phyloP scores from a whole-genome alignment of 1,284 basidiomycete species.

The Papiliotrema laurentii region DNA sequence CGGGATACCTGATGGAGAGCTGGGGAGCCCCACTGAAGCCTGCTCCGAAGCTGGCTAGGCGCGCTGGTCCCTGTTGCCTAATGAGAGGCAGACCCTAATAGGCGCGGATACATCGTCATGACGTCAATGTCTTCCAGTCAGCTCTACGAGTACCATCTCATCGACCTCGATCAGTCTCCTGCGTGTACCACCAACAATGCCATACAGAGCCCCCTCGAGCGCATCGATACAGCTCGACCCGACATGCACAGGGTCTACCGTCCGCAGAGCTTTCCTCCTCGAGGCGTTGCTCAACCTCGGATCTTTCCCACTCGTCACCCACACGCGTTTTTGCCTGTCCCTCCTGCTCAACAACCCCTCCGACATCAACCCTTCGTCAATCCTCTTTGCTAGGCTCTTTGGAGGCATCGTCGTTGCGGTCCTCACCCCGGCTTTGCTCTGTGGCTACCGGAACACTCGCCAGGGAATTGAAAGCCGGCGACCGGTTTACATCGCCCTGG shows the following conservation, averaged over 20 bases:
- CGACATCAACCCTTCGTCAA: constrained; percentile 17
- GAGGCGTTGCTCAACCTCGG: constrained; percentile 21
- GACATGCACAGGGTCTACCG: constrained; percentile 7
- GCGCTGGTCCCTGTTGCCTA: too few relatives aligned
- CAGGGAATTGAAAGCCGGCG: constrained; percentile 14
- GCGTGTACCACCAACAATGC: constrained; percentile 1
- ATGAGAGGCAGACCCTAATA: too few relatives aligned
- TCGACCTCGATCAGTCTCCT: too few relatives aligned
- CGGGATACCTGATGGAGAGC: too few relatives aligned
- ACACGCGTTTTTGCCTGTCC: constrained; percentile 13
- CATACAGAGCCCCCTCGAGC: constrained; percentile 2
- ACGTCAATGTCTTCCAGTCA: too few relatives aligned
- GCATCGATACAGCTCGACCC: constrained; percentile 9
- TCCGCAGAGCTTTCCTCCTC: constrained; percentile 22
- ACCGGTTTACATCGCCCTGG: constrained; percentile 15
- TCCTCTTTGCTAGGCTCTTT: constrained; percentile 20
- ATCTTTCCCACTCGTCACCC: constrained; percentile 22
- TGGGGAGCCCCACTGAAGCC: too few relatives aligned
- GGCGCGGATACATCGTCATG: too few relatives aligned
- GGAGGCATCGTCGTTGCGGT: constrained; percentile 22
- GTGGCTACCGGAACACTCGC: constrained; percentile 12
- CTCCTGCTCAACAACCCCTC: constrained; percentile 16
- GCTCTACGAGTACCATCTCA: too few relatives aligned
- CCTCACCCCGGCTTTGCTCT: constrained; percentile 16
- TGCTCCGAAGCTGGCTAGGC: too few relatives aligned